Conservation (phyloP, 306 rosid genomes). For the Oemleria cerasiformis region DNA sequence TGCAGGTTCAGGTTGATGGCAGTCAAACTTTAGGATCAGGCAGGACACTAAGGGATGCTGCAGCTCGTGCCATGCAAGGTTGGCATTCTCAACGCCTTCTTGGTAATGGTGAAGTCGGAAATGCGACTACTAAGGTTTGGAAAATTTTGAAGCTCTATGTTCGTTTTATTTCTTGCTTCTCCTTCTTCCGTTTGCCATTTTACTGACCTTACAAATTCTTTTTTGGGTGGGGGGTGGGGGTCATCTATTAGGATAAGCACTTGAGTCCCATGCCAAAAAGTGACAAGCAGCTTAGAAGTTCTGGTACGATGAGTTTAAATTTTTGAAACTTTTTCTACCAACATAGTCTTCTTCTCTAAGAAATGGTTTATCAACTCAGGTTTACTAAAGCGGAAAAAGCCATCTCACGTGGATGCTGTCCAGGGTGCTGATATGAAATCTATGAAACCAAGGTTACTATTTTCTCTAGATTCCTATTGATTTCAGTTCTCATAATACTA, state of each 20-base stretch:
- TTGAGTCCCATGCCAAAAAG: constrained; percentile 35
- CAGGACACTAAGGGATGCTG: constrained; percentile 79
- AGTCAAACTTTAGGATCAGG: constrained; percentile 58
- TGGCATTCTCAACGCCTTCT: constrained; percentile 79
- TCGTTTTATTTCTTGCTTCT: background rate
- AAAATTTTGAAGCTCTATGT: constrained; percentile 10
- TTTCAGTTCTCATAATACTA: background rate
- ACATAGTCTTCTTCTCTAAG: constrained; percentile 28
- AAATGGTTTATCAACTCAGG: constrained; percentile 34
- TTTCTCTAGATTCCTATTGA: background rate
- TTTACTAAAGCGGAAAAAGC: constrained; percentile 62
- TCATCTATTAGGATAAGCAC: constrained; percentile 9
- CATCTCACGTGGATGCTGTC: constrained; percentile 44
- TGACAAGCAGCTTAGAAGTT: constrained; percentile 64
- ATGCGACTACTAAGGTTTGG: constrained; percentile 58
- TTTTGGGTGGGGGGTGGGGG: background rate
- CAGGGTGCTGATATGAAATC: constrained; percentile 59
- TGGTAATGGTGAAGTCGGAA: constrained; percentile 70
- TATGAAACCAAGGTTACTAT: constrained; percentile 56
- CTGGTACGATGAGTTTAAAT: constrained; percentile 41
- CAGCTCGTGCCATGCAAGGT: constrained; percentile 87
- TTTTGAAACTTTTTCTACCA: constrained; percentile 9
- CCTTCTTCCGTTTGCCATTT: background rate
- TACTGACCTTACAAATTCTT: background rate
- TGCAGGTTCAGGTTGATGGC: constrained; percentile 27